Evolutionary conservation across 2,329 filamentous ascomycete genomes (phyloP).

Genomic region (Paraphoma chrysanthemicola): DNA sequence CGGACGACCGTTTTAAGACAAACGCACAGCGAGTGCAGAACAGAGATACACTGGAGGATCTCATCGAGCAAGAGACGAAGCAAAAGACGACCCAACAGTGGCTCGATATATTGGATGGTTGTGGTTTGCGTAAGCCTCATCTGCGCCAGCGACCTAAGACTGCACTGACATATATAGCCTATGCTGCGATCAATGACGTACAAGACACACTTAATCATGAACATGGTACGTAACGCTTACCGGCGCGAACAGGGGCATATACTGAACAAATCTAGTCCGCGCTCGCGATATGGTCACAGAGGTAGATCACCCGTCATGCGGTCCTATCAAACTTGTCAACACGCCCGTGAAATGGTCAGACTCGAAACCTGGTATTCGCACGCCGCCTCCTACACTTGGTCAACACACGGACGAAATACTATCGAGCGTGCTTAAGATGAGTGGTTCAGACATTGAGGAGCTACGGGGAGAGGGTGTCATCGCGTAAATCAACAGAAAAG

Average conservation of each 20-base stretch:
- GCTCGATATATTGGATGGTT: constrained; percentile 86
- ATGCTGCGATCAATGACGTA: constrained; percentile 92
- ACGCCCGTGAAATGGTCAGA: constrained; percentile 95
- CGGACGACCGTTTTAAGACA: constrained; percentile 63
- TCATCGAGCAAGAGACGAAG: constrained; percentile 78
- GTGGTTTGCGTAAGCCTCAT: constrained; percentile 71
- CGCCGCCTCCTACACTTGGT: constrained; percentile 79
- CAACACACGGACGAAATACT: constrained; percentile 50
- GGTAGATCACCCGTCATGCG: constrained; percentile 82
- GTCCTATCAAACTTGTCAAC: constrained; percentile 87
- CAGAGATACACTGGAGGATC: constrained; percentile 75
- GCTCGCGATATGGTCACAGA: constrained; percentile 91
- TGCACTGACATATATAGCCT: constrained; percentile 56
- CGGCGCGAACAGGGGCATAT: not conserved
- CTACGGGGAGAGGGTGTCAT: constrained; percentile 44
- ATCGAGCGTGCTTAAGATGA: constrained; percentile 39
- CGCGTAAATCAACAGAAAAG: constrained; percentile 20
- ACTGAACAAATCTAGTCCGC: constrained; percentile 53
- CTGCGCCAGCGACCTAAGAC: not conserved
- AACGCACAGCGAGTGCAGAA: constrained; percentile 70
- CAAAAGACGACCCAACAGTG: constrained; percentile 86
- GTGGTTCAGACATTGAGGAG: constrained; percentile 36
- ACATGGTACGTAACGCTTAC: constrained; percentile 67
- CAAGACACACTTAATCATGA: constrained; percentile 82
- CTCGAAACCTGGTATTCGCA: constrained; percentile 76